Evolutionary conservation across 2,329 filamentous ascomycete genomes (phyloP), one percentile per base, ranked within the genome.

Genomic region (Rhexocercosporidium sp.): DNA sequence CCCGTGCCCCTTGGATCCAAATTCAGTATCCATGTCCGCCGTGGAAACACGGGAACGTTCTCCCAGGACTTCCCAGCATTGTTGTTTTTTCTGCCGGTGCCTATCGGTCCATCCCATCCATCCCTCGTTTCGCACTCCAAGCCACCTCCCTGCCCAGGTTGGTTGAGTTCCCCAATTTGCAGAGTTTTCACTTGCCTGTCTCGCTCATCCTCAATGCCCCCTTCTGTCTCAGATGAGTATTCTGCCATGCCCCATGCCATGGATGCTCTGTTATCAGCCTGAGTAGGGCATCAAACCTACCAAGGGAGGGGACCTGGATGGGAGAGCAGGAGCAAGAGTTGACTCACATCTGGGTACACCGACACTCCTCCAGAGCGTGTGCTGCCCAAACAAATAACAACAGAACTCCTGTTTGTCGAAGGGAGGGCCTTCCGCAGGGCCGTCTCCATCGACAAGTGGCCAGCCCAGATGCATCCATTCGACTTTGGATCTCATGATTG

Each of bases 141-240:
- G 66, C 49, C 65, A 63, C 61, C 51, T 68, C 63, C 70, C 69
- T 65, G 51, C 64, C 41, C 44, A 31, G 11, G 18, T 56, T 25
- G 51, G 12, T 20, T 37, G 9, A 20, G 9, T 20, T 39, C 65
- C 59, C 66, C 59, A 67, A 71, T 70, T 72, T 72, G 69, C 67
- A 72, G 70, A 72, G 65, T 71, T 72, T 72, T 72, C 70, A 67
- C 68, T 2, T 20, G 34, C 34, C 34, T 6, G 34, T 11, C n/a
- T 22, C n/a, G 5, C 8, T 54, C 63, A 63, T 57, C 60, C 56
- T 14, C 44, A 61, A 60, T 54, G 29, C 37, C 61, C 34, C 47
- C 20, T 46, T 51, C 25, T 22, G 27, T 47, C 57, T 31, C 57
- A 46, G 39, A 27, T 25, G 3, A 3, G 22, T 16, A 44, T 47